Evolutionary conservation across 73 alveolate species (phyloP), one percentile per base, ranked within the genome.

Genomic region (Uronychia binucleata): DNA sequence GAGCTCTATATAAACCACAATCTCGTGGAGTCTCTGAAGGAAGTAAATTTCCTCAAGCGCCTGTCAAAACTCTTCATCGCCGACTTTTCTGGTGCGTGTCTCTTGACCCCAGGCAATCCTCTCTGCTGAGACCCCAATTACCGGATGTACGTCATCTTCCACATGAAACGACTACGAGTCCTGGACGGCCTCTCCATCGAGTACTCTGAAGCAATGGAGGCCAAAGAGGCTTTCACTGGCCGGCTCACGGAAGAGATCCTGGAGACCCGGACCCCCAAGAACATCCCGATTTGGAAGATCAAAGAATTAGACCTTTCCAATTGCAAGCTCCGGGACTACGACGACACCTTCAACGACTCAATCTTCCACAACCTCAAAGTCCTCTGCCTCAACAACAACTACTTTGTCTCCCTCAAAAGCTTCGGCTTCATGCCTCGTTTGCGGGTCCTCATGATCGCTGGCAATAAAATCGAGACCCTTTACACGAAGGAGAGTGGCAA

Each of bases 1-100:
- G 99, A 96, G 82, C 91, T 97, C 46, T 97, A 96, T 87, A 86
- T 95, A 28, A 97, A 96, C 25, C 97, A 97, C 90, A 97, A 97
- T 84, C 94, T 84, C 59, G 95, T 97, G 0, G 34, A 77, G 0
- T 92, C 86, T 34, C 34, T 81, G 57, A 94, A 94, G 80, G 97
- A 94, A 79, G 74, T 93, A 29, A 75, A 60, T 29, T 77, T 84
- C 59, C 83, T 94, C 27, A 94, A 93, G 80, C 83, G 74, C n/a
- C 82, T 94, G 8, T 30, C 88, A 31, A 81, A 89, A 34, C 89
- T 94, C 27, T 91, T 94, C 31, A 94, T 94, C 0, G 85, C 92
- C 19, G 98, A 94, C 90, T 31, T 92, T 58, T 86, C 93, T 67
- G 67, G 67, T 46, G 5, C n/a, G 67, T 11, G n/a, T 46, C 19